Conservation (phyloP, 2,329 filamentous ascomycete species). For the Calonectria pseudoreteaudii region DNA sequence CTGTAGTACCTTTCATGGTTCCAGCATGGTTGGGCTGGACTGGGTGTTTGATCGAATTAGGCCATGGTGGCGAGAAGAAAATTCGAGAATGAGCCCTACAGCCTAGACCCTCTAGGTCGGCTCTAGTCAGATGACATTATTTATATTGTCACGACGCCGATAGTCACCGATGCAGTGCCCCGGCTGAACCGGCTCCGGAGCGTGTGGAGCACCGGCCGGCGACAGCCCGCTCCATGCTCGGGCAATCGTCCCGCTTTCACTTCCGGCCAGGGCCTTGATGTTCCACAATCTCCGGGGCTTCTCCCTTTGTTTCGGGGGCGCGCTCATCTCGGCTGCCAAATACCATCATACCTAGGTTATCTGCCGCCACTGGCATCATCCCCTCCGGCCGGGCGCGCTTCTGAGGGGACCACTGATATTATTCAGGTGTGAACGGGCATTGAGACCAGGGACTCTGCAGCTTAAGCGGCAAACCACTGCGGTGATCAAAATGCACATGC, state of each 20-base stretch:
- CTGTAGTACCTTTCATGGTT: background rate
- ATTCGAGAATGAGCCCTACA: background rate
- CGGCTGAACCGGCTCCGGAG: background rate
- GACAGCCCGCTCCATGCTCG: background rate
- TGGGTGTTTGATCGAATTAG: background rate
- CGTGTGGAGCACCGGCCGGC: constrained; percentile 5
- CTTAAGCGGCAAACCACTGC: background rate
- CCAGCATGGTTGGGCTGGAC: constrained; percentile 13
- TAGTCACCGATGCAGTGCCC: background rate
- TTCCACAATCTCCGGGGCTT: background rate
- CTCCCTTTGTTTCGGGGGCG: background rate
- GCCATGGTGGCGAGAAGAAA: background rate
- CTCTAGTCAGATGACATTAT: background rate
- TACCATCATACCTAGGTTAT: background rate
- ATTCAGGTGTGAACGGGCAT: constrained; percentile 1
- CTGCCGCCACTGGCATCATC: constrained; percentile 1
- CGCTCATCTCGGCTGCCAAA: constrained; percentile 18
- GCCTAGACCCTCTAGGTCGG: background rate
- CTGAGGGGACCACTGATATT: background rate
- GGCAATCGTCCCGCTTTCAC: background rate
- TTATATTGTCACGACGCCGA: background rate
- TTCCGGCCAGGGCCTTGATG: background rate
- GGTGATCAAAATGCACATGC: background rate
- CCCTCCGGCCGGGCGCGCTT: constrained; percentile 11
- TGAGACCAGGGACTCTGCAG: constrained; percentile 8